Percentiles rank a stretch among this genome's conserved stretches.
These are phyloP conservation scores for Phytophthora boehmeriae DNA, from an alignment of 352 stramenopile species.

Conservation along the genomic window DNA sequence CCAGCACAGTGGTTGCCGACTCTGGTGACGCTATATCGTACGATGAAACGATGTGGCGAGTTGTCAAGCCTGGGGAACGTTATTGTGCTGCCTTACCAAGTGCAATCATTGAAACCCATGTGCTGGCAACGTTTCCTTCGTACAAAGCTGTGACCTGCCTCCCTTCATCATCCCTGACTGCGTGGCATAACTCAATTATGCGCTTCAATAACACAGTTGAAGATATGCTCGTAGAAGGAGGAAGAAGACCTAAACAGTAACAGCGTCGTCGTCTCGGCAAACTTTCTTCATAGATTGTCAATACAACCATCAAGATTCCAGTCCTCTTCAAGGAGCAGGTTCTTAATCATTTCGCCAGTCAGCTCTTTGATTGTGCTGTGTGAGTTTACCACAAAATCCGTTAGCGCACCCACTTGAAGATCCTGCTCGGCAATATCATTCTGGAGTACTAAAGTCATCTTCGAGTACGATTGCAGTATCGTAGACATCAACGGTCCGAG, in stretches of 20 bases:
- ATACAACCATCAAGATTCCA: slow-evolving; percentile 41
- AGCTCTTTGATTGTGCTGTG: slow-evolving; percentile 40
- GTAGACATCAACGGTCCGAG: slow-evolving; percentile 30
- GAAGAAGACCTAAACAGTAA: neutral
- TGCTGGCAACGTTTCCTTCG: slow-evolving; percentile 23
- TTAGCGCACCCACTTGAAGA: slow-evolving; percentile 39
- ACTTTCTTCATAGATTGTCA: slow-evolving; percentile 9
- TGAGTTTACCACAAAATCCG: slow-evolving; percentile 43
- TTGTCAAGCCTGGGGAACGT: slow-evolving; percentile 5
- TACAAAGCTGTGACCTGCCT: slow-evolving; percentile 16
- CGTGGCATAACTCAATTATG: slow-evolving; percentile 16
- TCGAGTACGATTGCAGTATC: slow-evolving; percentile 54
- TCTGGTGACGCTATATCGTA: slow-evolving; percentile 13
- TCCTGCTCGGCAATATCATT: slow-evolving; percentile 52
- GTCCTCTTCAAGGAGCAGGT: slow-evolving; percentile 52
- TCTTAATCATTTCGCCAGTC: slow-evolving; percentile 33
- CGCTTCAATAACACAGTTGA: slow-evolving; percentile 27
- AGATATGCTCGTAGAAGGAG: slow-evolving; percentile 15
- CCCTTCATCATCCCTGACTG: slow-evolving; percentile 8
- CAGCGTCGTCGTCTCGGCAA: neutral
- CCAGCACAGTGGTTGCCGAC: slow-evolving; percentile 4
- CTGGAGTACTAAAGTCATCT: slow-evolving; percentile 53
- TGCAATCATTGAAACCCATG: slow-evolving; percentile 19
- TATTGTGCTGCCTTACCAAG: neutral
- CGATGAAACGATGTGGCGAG: slow-evolving; percentile 17